A percentile compares a stretch with the other conserved stretches of the same genome.
These are phyloP conservation scores for Paralagenidium karlingii DNA, from an alignment of 352 stramenopile species.

Conservation along the genomic window DNA sequence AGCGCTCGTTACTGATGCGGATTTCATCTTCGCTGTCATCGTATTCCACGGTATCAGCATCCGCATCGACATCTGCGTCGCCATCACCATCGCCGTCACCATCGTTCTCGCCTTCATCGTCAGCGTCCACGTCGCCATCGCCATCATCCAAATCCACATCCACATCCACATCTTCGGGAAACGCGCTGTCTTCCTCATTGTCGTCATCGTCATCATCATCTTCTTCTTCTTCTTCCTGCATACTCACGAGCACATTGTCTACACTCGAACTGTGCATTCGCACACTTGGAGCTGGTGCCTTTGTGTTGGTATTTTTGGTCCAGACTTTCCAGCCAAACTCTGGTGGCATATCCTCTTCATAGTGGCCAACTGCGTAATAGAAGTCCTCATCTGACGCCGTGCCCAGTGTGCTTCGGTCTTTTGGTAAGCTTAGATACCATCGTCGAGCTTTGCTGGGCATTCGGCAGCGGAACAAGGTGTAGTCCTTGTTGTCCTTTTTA, in stretches of 20 bases:
- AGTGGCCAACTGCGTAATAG: slow-evolving; percentile 74
- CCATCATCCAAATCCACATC: slow-evolving; percentile 14
- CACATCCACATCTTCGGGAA: slow-evolving; percentile 8
- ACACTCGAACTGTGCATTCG: slow-evolving; percentile 60
- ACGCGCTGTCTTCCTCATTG: slow-evolving; percentile 8
- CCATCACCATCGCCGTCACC: slow-evolving; percentile 1
- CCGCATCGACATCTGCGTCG: slow-evolving; percentile 38
- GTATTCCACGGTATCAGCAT: slow-evolving; percentile 80
- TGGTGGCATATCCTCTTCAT: slow-evolving; percentile 67
- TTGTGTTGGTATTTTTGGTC: slow-evolving; percentile 77
- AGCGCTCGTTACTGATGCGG: slow-evolving; percentile 81
- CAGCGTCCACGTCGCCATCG: slow-evolving; percentile 4
- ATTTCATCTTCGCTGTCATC: slow-evolving; percentile 86
- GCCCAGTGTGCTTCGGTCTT: slow-evolving; percentile 73
- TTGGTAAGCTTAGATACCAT: slow-evolving; percentile 97
- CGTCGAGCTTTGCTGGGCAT: slow-evolving; percentile 96
- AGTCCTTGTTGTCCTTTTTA: slow-evolving; percentile 51
- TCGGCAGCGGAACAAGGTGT: slow-evolving; percentile 95
- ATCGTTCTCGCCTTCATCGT: slow-evolving; percentile 9
- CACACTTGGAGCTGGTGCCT: slow-evolving; percentile 42
- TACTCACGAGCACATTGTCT: slow-evolving; percentile 1
- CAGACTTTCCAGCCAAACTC: slow-evolving; percentile 77
- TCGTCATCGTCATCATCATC: slow-evolving; percentile 4
- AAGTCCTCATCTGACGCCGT: slow-evolving; percentile 82
- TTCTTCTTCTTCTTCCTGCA: background rate